Evolutionary conservation across 2,329 filamentous ascomycete genomes (phyloP).

Genomic region (Fusarium luffae): DNA sequence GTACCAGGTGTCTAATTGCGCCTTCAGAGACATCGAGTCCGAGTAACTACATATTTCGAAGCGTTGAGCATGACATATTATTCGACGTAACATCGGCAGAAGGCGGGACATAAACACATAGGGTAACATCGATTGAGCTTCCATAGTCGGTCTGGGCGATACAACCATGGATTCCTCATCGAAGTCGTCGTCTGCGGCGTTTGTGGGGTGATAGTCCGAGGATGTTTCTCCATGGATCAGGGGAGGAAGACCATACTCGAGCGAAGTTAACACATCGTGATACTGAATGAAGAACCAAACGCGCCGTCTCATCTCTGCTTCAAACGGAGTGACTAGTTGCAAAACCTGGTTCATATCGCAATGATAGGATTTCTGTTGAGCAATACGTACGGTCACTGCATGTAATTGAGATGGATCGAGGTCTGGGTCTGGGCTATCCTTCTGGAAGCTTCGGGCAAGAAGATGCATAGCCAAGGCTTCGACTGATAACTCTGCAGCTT

Average conservation of each 20-base stretch:
- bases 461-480: neutral
- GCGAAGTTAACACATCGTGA: neutral
- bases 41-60: neutral
- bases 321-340: neutral
- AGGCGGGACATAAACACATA: constrained; percentile 16
- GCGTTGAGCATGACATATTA: constrained; percentile 16
- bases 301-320: neutral
- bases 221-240: neutral
- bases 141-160: neutral
- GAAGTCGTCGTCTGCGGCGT: neutral
- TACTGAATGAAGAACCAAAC: neutral
- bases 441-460: neutral
- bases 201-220: neutral
- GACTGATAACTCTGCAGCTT: neutral
- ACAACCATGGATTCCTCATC: neutral
- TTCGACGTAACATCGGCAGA: constrained; percentile 10
- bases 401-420: neutral
- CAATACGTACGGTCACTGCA: neutral
- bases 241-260: neutral
- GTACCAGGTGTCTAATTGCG: constrained; percentile 14
- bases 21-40: neutral
- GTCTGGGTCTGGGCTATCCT: neutral
- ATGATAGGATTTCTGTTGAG: neutral
- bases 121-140: neutral
- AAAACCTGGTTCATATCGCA: neutral